Percentiles rank a stretch among this genome's conserved stretches.
phyloP scores from a whole-genome alignment of 1,284 basidiomycete genomes.

The Cronartium quercuum region DNA sequence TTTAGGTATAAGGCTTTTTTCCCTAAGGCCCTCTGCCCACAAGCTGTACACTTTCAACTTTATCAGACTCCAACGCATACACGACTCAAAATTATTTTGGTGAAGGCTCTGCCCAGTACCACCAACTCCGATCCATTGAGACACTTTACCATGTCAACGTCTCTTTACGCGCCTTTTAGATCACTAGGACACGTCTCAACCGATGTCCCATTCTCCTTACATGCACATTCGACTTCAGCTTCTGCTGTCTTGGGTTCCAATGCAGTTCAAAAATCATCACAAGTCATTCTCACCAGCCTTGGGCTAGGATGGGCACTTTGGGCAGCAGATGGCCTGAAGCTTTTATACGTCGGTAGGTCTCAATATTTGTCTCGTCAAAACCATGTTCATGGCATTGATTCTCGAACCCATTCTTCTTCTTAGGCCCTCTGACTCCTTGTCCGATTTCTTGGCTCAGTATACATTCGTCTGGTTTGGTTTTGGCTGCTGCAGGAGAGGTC shows the following conservation, averaged over 20 bases:
- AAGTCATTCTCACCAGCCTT: constrained; percentile 69
- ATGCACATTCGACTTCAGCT: constrained; percentile 79
- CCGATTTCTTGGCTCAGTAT: constrained; percentile 31
- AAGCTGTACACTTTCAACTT: too few species aligned
- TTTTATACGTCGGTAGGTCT: constrained; percentile 82
- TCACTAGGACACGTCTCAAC: constrained; percentile 89
- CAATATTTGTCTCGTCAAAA: background rate
- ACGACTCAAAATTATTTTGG: too few species aligned
- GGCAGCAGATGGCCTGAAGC: constrained; percentile 86
- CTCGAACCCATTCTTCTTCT: background rate
- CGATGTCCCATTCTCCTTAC: constrained; percentile 79
- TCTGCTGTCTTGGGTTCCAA: constrained; percentile 58
- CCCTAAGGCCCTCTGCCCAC: too few species aligned
- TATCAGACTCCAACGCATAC: too few species aligned
- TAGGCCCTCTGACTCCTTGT: constrained; percentile 30
- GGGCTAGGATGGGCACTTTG: constrained; percentile 91
- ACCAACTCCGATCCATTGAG: constrained; percentile 18
- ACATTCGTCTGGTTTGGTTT: constrained; percentile 20
- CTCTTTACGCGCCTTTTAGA: constrained; percentile 86
- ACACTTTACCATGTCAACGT: constrained; percentile 9
- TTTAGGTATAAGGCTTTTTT: too few species aligned
- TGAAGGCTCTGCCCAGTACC: background rate
- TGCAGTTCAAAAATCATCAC: constrained; percentile 42
- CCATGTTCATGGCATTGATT: background rate
- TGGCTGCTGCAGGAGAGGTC: constrained; percentile 21